phyloP scores from a whole-genome alignment of 2,329 filamentous ascomycete genomes.

The Teratosphaeria destructans region DNA sequence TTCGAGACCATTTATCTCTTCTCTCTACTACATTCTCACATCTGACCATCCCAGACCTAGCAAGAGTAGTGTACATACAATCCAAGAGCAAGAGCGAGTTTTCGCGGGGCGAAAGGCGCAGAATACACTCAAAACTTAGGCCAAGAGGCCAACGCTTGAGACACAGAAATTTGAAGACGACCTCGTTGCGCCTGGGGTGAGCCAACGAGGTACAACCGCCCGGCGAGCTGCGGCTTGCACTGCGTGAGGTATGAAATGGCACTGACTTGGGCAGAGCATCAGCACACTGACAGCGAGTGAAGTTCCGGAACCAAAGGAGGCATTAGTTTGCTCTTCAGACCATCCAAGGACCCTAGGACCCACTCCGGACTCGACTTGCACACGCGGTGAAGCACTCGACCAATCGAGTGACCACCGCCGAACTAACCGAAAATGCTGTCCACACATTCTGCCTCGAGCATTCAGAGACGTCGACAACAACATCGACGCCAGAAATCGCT shows the following conservation, averaged over 20 bases:
- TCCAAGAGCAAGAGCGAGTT: neutral
- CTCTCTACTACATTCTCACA: neutral
- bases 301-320: conserved; percentile 20
- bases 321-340: conserved; percentile 23
- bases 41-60: neutral
- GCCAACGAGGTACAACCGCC: conserved; percentile 33
- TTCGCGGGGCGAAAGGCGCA: conserved; percentile 1
- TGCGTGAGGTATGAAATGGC: conserved; percentile 61
- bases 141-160: conserved; percentile 1
- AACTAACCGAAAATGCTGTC: conserved; percentile 56
- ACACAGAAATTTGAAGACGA: neutral
- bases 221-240: conserved; percentile 70
- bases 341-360: conserved; percentile 18
- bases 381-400: conserved; percentile 1
- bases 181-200: conserved; percentile 1
- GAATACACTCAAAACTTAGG: neutral
- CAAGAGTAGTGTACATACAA: conserved; percentile 1
- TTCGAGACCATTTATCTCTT: neutral
- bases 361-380: conserved; percentile 58
- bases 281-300: conserved; percentile 11
- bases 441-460: conserved; percentile 55
- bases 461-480: conserved; percentile 62
- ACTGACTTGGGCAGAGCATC: conserved; percentile 25
- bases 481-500: conserved; percentile 85
- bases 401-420: neutral